phyloP scores from a whole-genome alignment of 2,329 filamentous ascomycete species.

The Zasmidium citrigriseum region DNA sequence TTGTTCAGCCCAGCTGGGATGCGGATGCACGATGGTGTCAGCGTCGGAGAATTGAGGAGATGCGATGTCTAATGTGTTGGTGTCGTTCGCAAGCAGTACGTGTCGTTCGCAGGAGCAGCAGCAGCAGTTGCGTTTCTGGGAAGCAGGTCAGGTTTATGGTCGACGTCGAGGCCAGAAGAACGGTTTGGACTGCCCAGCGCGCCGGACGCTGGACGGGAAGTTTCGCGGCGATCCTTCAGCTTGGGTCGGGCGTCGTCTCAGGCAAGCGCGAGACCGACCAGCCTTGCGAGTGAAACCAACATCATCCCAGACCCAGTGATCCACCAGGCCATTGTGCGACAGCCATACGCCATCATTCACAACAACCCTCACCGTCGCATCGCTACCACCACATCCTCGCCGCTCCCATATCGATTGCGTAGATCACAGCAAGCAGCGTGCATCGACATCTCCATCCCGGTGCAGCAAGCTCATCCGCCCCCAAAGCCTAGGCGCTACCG shows the following conservation, averaged over 20 bases:
- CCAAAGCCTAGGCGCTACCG: background rate
- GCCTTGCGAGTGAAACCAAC: background rate
- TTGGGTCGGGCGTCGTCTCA: background rate
- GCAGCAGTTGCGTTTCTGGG: background rate
- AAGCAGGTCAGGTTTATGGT: background rate
- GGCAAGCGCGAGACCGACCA: background rate
- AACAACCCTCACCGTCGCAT: background rate
- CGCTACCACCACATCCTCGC: background rate
- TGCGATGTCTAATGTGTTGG: background rate
- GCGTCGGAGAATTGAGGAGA: conserved; percentile 3
- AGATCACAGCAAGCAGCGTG: background rate
- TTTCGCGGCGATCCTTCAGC: background rate
- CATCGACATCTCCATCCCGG: background rate
- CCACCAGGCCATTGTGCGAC: background rate
- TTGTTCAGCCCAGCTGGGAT: conserved; percentile 1
- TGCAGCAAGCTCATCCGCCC: background rate
- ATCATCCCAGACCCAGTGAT: background rate
- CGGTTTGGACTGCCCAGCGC: too few species aligned
- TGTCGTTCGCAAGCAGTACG: background rate
- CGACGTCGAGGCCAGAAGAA: background rate
- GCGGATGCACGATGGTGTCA: conserved; percentile 2
- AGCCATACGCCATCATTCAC: background rate
- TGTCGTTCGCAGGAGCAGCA: conserved; percentile 1
- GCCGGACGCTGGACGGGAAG: background rate
- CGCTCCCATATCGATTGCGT: background rate